phyloP scores from a whole-genome alignment of 768 basidiomycete species.

The Boletus vinaceobasis region DNA sequence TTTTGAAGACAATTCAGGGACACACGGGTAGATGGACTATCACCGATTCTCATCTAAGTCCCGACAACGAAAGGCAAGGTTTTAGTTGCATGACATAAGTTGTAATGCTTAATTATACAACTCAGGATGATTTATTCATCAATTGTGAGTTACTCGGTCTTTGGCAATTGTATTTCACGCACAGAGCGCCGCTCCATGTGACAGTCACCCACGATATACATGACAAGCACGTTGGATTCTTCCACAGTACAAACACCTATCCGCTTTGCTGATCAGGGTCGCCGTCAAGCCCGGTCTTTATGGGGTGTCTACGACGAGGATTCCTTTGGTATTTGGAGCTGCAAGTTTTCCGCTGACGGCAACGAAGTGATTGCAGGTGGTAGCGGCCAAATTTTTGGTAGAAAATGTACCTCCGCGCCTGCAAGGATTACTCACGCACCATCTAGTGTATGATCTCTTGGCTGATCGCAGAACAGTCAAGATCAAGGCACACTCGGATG shows the following conservation, averaged over 20 bases:
- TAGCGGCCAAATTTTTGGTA: slow-evolving; percentile 75
- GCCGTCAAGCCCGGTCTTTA: slow-evolving; percentile 30
- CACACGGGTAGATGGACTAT: slow-evolving; percentile 86
- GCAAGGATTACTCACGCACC: background rate
- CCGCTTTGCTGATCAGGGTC: slow-evolving; percentile 48
- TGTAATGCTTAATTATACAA: slow-evolving; percentile 1
- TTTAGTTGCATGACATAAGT: slow-evolving; percentile 47
- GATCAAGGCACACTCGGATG: slow-evolving; percentile 83
- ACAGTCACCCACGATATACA: slow-evolving; percentile 71
- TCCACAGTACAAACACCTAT: slow-evolving; percentile 62
- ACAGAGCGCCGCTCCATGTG: slow-evolving; percentile 5
- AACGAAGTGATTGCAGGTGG: slow-evolving; percentile 95
- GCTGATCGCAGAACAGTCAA: slow-evolving; percentile 75
- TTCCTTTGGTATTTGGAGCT: slow-evolving; percentile 82
- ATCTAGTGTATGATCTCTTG: slow-evolving; percentile 84
- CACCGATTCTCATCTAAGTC: slow-evolving; percentile 89
- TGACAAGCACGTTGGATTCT: slow-evolving; percentile 68
- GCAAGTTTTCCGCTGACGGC: slow-evolving; percentile 94
- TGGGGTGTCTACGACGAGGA: slow-evolving; percentile 40
- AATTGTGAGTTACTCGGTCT: slow-evolving; percentile 46
- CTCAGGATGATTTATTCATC: slow-evolving; percentile 88
- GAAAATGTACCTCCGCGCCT: background rate
- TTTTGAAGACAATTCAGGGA: slow-evolving; percentile 69
- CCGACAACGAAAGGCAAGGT: slow-evolving; percentile 76
- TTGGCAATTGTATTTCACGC: background rate